Conservation (phyloP, 805 yeast genomes). For the Starmerella stigmatis region DNA sequence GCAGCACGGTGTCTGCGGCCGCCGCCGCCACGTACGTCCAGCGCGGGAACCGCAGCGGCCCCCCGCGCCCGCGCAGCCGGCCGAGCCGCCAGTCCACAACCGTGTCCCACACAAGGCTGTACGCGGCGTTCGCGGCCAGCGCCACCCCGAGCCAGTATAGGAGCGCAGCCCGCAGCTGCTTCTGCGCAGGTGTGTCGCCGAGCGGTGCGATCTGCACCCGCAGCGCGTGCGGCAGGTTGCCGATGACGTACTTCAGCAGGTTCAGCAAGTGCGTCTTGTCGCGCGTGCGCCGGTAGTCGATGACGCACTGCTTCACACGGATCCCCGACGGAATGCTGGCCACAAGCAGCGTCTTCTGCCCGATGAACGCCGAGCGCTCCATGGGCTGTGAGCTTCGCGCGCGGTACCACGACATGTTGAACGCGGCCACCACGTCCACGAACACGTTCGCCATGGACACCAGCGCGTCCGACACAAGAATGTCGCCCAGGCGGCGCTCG, state of each 20-base stretch:
- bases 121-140: conserved; percentile 57
- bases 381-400: conserved; percentile 10
- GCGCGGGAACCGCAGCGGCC: conserved; percentile 36
- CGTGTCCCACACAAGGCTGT: conserved; percentile 82
- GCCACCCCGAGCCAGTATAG: conserved; percentile 29
- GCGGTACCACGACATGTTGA: conserved; percentile 36
- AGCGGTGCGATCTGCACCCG: conserved; percentile 18
- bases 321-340: conserved; percentile 54
- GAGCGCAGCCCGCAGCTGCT: background rate
- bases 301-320: conserved; percentile 70
- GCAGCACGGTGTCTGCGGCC: conserved; percentile 47
- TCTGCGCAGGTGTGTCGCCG: conserved; percentile 1
- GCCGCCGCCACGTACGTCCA: conserved; percentile 48
- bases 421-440: conserved; percentile 55
- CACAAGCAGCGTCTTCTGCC: conserved; percentile 26
- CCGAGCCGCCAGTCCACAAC: conserved; percentile 65
- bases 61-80: conserved; percentile 3
- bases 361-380: conserved; percentile 11
- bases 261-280: conserved; percentile 55
- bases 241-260: conserved; percentile 50
- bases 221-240: conserved; percentile 18
- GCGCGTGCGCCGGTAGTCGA: conserved; percentile 48
- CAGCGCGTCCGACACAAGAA: conserved; percentile 70
- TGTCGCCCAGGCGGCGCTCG: conserved; percentile 59
- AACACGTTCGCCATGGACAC: conserved; percentile 71